Evolutionary conservation across 2,329 filamentous ascomycete genomes (phyloP).

Genomic region (Dissoconium aciculare): DNA sequence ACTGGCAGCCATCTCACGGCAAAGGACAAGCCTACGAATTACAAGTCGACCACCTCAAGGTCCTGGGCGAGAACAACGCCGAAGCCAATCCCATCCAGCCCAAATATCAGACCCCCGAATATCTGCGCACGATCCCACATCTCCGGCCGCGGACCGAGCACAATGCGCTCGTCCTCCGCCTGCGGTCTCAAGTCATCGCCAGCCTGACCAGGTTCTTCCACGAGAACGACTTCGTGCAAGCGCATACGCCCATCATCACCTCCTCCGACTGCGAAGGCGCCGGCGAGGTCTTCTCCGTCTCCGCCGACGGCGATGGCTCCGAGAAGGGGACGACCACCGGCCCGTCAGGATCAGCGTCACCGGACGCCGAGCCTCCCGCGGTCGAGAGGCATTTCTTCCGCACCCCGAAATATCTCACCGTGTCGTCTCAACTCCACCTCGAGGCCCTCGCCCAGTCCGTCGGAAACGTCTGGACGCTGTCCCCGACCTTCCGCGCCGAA

Average conservation of each 20-base stretch:
- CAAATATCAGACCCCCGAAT: slow-evolving; percentile 85
- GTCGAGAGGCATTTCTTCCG: slow-evolving; percentile 52
- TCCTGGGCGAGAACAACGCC: slow-evolving; percentile 66
- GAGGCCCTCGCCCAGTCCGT: slow-evolving; percentile 82
- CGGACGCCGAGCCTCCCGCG: slow-evolving; percentile 12
- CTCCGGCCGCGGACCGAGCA: slow-evolving; percentile 67
- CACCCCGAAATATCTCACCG: slow-evolving; percentile 81
- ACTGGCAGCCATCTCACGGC: slow-evolving; percentile 56
- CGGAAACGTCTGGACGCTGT: slow-evolving; percentile 83
- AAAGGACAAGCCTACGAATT: slow-evolving; percentile 66
- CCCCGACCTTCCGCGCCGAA: slow-evolving; percentile 86
- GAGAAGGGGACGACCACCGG: no score
- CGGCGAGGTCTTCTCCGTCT: slow-evolving; percentile 75
- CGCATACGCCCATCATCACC: slow-evolving; percentile 85
- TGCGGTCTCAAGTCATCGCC: slow-evolving; percentile 67
- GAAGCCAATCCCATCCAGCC: slow-evolving; percentile 92
- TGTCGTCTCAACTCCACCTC: slow-evolving; percentile 86
- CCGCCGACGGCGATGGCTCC: no score
- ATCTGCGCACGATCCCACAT: slow-evolving; percentile 75
- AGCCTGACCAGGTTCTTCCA: slow-evolving; percentile 63
- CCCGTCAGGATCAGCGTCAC: slow-evolving; percentile 4
- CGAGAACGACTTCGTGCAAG: slow-evolving; percentile 56
- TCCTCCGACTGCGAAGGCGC: slow-evolving; percentile 96
- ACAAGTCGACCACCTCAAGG: slow-evolving; percentile 50
- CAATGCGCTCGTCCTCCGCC: slow-evolving; percentile 63